Percentiles rank a stretch among this genome's conserved stretches.
These are phyloP conservation scores for Pseudonectria buxi DNA, from an alignment of 2,329 filamentous ascomycete genomes.

Conservation along the genomic window DNA sequence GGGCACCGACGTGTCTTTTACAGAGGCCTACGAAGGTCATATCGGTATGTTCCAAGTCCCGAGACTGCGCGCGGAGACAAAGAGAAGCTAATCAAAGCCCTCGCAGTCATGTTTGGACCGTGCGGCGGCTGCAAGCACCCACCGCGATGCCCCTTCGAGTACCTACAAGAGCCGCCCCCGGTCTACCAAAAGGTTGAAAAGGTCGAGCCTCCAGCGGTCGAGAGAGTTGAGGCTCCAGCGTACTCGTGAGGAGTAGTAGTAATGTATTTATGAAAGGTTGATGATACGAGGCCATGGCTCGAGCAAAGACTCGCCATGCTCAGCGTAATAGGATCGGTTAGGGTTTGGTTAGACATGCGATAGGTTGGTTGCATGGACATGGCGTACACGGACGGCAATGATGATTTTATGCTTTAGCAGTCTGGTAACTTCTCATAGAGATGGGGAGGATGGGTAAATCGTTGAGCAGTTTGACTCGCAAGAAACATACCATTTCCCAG, in stretches of 20 bases:
- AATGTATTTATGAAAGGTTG: constrained; percentile 1
- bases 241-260: background rate
- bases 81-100: background rate
- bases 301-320: too few relatives aligned
- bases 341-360: too few relatives aligned
- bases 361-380: too few relatives aligned
- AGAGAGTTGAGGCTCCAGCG: background rate
- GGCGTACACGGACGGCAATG: too few relatives aligned
- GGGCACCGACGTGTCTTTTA: constrained; percentile 29
- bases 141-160: constrained; percentile 32
- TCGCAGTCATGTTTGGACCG: constrained; percentile 30
- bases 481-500: background rate
- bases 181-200: constrained; percentile 20
- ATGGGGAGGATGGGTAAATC: background rate
- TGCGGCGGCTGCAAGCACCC: constrained; percentile 22
- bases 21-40: constrained; percentile 31
- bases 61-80: background rate
- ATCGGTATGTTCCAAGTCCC: constrained; percentile 22
- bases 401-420: too few relatives aligned
- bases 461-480: constrained; percentile 5
- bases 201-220: background rate
- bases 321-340: too few relatives aligned
- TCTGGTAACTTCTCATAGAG: too few relatives aligned
- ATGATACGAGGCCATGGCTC: background rate
- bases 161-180: constrained; percentile 31